Evolutionary conservation across 371 early-diverging fungal species (phyloP).

Genomic region (Apophysomyces elegans): DNA sequence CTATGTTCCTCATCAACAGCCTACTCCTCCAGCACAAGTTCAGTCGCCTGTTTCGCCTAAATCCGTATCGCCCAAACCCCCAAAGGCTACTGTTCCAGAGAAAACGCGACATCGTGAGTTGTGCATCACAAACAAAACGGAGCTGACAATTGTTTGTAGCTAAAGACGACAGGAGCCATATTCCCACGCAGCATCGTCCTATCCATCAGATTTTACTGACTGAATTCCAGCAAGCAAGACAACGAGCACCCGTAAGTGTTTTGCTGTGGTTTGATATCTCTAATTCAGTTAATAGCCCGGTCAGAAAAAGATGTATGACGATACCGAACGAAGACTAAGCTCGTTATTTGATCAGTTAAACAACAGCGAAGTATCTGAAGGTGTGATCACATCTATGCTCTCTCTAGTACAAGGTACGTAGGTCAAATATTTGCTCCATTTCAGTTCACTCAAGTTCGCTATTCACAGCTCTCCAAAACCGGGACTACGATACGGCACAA

Average conservation of each 20-base stretch:
- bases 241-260: constrained; percentile 53
- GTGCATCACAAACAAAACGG: neutral
- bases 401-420: constrained; percentile 58
- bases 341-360: constrained; percentile 80
- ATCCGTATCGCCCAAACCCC: constrained; percentile 19
- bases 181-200: constrained; percentile 70
- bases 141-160: constrained; percentile 39
- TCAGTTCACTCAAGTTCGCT: neutral
- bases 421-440: too few species aligned
- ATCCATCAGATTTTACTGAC: constrained; percentile 50
- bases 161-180: constrained; percentile 80
- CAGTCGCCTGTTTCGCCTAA: constrained; percentile 12
- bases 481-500: constrained; percentile 26
- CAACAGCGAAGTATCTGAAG: constrained; percentile 60
- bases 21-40: neutral
- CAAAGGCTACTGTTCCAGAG: constrained; percentile 22
- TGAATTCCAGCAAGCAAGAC: constrained; percentile 54
- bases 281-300: constrained; percentile 47
- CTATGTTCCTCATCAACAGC: constrained; percentile 10
- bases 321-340: constrained; percentile 74
- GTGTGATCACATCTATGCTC: constrained; percentile 59
- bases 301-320: constrained; percentile 72
- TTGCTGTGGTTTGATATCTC: too few species aligned
- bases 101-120: constrained; percentile 34
- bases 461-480: constrained; percentile 20